These are phyloP conservation scores for Irpex sp. DNA, from an alignment of 1,284 basidiomycete genomes.

Conservation along the genomic window DNA sequence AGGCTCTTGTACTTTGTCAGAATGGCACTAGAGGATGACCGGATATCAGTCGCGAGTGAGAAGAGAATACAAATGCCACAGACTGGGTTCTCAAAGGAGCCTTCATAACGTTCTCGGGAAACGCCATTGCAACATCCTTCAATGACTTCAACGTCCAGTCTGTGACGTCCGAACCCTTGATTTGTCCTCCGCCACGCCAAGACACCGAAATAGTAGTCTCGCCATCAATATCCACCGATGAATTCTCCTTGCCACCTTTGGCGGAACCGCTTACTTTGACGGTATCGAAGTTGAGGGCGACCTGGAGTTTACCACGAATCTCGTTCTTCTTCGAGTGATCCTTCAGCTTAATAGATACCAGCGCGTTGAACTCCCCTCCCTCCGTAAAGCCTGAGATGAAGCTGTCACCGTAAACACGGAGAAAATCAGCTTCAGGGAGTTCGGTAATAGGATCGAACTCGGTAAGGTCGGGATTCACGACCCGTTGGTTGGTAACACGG, in stretches of 20 bases:
- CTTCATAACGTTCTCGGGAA: constrained; percentile 2
- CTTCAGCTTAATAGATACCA: constrained; percentile 1
- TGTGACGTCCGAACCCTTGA: not conserved
- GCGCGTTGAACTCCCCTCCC: too few species aligned
- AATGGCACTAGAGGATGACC: too few species aligned
- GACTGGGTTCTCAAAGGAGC: not conserved
- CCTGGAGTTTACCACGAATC: constrained; percentile 1
- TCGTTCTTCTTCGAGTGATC: not conserved
- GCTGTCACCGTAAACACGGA: too few species aligned
- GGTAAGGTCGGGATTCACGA: not conserved
- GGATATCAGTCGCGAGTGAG: too few species aligned
- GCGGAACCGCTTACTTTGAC: not conserved
- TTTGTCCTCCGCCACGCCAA: too few species aligned
- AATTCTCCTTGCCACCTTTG: not conserved
- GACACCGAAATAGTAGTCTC: not conserved
- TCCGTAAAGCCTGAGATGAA: too few species aligned
- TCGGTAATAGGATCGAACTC: not conserved
- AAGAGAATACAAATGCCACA: too few species aligned
- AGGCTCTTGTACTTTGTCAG: too few species aligned
- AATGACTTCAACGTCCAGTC: not conserved
- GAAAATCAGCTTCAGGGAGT: not conserved
- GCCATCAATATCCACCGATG: not conserved
- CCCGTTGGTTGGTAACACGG: not conserved
- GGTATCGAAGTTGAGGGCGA: not conserved
- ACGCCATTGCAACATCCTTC: not conserved